A percentile compares a stretch with the other conserved stretches of the same genome.
These are phyloP conservation scores for Tripidium arundinaceum DNA, from an alignment of 202 grass and related monocot species.

Conservation along the genomic window DNA sequence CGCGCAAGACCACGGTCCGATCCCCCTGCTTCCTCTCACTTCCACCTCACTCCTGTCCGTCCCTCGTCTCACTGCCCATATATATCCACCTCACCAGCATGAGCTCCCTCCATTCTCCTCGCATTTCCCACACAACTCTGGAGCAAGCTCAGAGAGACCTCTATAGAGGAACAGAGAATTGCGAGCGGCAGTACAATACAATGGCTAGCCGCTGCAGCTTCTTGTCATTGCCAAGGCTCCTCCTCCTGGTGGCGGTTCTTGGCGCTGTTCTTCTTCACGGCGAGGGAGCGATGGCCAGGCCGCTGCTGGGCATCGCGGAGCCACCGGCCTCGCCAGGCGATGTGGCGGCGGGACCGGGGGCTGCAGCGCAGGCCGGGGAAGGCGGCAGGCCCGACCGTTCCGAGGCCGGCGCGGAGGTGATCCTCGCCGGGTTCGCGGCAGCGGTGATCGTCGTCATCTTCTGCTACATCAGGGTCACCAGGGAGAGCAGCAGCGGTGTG, in stretches of 20 bases:
- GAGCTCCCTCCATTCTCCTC: slow-evolving; percentile 2
- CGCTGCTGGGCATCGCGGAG: no score
- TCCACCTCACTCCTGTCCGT: background rate
- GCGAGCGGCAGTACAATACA: background rate
- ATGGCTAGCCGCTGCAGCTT: slow-evolving; percentile 26
- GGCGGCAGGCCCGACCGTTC: no score
- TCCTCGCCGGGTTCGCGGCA: no score
- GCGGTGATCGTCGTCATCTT: no score
- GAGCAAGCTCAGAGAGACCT: background rate
- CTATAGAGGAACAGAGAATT: no score
- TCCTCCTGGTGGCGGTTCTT: slow-evolving; percentile 10
- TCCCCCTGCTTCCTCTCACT: background rate
- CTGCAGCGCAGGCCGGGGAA: no score
- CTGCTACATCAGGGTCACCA: no score
- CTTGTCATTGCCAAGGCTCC: background rate
- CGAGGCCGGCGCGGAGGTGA: no score
- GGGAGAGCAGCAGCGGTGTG: no score
- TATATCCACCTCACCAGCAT: slow-evolving; percentile 16
- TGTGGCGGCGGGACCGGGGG: no score
- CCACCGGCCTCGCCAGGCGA: no score
- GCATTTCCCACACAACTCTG: no score
- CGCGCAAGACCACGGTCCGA: slow-evolving; percentile 36
- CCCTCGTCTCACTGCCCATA: slow-evolving; percentile 29
- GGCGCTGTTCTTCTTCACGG: background rate
- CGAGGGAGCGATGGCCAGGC: background rate